These are phyloP conservation scores for Fomitopsis schrenkii DNA, from an alignment of 1,284 basidiomycete species.

Conservation along the genomic window DNA sequence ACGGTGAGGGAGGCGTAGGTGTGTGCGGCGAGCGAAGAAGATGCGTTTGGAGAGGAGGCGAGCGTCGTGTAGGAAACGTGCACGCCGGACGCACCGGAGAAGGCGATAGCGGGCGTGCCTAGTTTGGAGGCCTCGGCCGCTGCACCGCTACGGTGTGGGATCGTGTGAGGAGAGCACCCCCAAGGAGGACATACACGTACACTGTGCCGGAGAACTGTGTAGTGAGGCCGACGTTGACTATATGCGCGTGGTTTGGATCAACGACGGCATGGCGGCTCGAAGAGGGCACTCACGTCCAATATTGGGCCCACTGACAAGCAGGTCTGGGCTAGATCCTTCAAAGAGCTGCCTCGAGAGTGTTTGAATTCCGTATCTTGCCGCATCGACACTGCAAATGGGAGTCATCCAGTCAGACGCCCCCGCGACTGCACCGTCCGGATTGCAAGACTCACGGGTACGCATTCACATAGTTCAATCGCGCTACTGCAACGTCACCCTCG, in stretches of 20 bases:
- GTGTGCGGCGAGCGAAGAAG: constrained; percentile 33
- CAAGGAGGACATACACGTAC: constrained; percentile 7
- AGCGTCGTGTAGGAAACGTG: constrained; percentile 47
- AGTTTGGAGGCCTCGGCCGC: constrained; percentile 41
- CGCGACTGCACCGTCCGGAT: not conserved
- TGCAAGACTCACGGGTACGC: constrained; percentile 16
- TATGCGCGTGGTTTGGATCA: not conserved
- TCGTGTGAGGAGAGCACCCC: no score
- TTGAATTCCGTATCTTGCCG: constrained; percentile 44
- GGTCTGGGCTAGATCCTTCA: constrained; percentile 34
- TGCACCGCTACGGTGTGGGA: constrained; percentile 35
- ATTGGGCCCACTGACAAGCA: constrained; percentile 39
- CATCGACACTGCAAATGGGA: constrained; percentile 31
- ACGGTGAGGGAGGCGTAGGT: constrained; percentile 41
- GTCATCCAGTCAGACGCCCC: not conserved
- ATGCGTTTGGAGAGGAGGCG: constrained; percentile 25
- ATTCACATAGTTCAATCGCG: constrained; percentile 22
- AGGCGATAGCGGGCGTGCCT: constrained; percentile 47
- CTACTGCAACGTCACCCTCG: constrained; percentile 1
- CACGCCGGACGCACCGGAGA: constrained; percentile 39
- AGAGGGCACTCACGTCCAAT: constrained; percentile 13
- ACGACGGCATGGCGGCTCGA: no score
- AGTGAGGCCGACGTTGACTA: constrained; percentile 16
- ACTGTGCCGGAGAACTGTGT: constrained; percentile 19
- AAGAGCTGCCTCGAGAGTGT: constrained; percentile 42